These are phyloP conservation scores for Alternaria panax DNA, from an alignment of 2,329 filamentous ascomycete genomes.

Conservation along the genomic window DNA sequence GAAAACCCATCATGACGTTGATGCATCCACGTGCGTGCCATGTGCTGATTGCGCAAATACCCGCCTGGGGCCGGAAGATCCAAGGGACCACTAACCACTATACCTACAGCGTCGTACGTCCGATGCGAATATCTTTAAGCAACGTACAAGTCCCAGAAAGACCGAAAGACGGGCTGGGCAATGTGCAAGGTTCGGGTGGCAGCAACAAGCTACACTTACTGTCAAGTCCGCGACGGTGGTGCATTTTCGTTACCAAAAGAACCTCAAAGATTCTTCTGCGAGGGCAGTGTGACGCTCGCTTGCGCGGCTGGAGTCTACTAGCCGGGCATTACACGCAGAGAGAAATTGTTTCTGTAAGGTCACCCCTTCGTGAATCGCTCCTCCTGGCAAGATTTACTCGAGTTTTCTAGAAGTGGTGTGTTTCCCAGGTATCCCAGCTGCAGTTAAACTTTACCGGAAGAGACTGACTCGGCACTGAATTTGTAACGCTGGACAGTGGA, in stretches of 20 bases:
- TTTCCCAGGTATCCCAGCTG: slow-evolving; percentile 18
- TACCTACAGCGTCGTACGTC: slow-evolving; percentile 1
- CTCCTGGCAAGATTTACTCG: not conserved
- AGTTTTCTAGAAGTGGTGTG: slow-evolving; percentile 11
- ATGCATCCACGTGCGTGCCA: slow-evolving; percentile 15
- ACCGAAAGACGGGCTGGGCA: not conserved
- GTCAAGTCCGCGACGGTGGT: not conserved
- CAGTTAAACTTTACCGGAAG: slow-evolving; percentile 21
- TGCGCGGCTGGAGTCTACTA: not conserved
- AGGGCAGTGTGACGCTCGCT: slow-evolving; percentile 1
- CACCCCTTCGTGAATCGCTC: not conserved
- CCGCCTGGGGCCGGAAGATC: slow-evolving; percentile 17
- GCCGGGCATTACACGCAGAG: not conserved
- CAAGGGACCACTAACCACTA: slow-evolving; percentile 3
- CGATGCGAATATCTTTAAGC: not conserved
- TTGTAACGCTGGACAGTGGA: slow-evolving; percentile 15
- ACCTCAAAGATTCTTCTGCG: not conserved
- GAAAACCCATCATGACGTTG: slow-evolving; percentile 13
- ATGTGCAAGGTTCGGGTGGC: not conserved
- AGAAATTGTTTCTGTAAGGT: not conserved
- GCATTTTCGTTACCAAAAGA: not conserved
- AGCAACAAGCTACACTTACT: not conserved
- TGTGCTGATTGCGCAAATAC: slow-evolving; percentile 15
- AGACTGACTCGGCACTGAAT: slow-evolving; percentile 25
- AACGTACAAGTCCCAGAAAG: not conserved